Evolutionary conservation across 2,329 filamentous ascomycete species (phyloP).

Genomic region (Phyllosticta capitalensis): DNA sequence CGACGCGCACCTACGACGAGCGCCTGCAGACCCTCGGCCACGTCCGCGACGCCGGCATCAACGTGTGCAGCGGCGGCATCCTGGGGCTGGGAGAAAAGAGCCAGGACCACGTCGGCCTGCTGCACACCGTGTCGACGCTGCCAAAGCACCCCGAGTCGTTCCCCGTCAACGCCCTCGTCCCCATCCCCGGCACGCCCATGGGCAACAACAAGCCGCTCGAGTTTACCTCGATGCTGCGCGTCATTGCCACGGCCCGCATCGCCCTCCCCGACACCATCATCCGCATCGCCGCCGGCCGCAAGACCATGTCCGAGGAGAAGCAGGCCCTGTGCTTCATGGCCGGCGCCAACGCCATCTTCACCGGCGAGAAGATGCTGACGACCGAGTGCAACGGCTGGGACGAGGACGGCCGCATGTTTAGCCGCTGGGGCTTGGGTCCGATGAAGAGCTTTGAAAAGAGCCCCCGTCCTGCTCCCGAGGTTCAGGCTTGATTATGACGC

Average conservation of each 20-base stretch:
- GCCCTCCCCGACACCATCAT: conserved; percentile 82
- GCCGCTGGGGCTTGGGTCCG: conserved; percentile 68
- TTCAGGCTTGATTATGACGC: neutral
- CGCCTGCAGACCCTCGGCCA: conserved; percentile 68
- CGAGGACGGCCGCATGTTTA: conserved; percentile 76
- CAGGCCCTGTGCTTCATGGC: conserved; percentile 85
- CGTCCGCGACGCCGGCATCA: conserved; percentile 77
- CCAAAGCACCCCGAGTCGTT: conserved; percentile 81
- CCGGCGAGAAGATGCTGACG: conserved; percentile 90
- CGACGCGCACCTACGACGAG: conserved; percentile 80
- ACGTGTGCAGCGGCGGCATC: conserved; percentile 85
- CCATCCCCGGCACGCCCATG: conserved; percentile 81
- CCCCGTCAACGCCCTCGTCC: conserved; percentile 82
- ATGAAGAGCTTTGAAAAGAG: conserved; percentile 43
- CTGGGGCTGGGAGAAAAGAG: conserved; percentile 73
- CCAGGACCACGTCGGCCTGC: conserved; percentile 69
- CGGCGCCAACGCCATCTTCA: conserved; percentile 90
- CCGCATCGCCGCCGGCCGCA: conserved; percentile 73
- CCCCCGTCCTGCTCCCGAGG: conserved; percentile 3
- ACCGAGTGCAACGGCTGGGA: conserved; percentile 89
- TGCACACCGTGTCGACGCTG: conserved; percentile 73
- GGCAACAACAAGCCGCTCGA: conserved; percentile 62
- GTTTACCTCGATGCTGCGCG: conserved; percentile 71
- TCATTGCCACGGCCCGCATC: conserved; percentile 72
- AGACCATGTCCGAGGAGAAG: conserved; percentile 78